These are phyloP conservation scores for Leptographium lundbergii DNA, from an alignment of 2,329 filamentous ascomycete genomes.

Conservation along the genomic window DNA sequence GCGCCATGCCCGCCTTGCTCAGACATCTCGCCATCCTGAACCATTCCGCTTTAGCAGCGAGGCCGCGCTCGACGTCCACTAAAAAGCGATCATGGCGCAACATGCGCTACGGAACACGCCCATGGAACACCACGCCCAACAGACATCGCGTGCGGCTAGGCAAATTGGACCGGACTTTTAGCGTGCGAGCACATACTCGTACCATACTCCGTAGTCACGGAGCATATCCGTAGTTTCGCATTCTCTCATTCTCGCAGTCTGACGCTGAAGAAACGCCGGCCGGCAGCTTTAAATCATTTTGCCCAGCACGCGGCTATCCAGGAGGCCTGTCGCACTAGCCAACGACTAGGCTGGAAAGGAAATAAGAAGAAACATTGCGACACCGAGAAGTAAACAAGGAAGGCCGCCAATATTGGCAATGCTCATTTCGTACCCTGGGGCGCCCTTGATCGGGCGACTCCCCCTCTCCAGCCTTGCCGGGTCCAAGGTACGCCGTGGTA, in stretches of 20 bases:
- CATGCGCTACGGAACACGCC: not conserved
- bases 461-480: not conserved
- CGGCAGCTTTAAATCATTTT: too few species aligned
- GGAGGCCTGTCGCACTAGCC: not conserved
- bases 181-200: not conserved
- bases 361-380: not conserved
- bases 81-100: not conserved
- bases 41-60: not conserved
- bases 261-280: not conserved
- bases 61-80: not conserved
- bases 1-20: not conserved
- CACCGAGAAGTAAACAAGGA: not conserved
- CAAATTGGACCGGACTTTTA: not conserved
- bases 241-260: not conserved
- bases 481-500: too few species aligned
- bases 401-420: not conserved
- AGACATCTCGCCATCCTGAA: not conserved
- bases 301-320: not conserved
- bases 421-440: not conserved
- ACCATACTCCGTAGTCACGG: too few species aligned
- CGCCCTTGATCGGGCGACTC: not conserved
- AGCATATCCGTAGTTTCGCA: too few species aligned
- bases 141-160: not conserved
- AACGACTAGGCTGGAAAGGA: not conserved
- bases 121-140: not conserved